These are phyloP conservation scores for Candida argentea DNA, from an alignment of 805 yeast species.

Conservation along the genomic window DNA sequence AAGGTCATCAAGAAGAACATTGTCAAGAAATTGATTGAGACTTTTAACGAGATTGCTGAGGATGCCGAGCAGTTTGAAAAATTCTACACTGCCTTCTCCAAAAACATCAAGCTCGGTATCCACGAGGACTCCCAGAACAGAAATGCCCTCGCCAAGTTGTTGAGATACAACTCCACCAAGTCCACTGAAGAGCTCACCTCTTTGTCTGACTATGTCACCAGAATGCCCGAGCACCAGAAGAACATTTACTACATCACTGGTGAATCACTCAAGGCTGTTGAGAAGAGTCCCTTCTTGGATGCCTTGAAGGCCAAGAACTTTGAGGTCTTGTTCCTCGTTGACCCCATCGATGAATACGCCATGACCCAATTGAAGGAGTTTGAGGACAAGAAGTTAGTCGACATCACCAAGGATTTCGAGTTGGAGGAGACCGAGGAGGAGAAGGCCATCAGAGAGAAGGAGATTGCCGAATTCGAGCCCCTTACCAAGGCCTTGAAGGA, in stretches of 20 bases:
- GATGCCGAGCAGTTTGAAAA: conserved; percentile 97
- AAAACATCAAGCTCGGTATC: conserved; percentile 97
- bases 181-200: conserved; percentile 91
- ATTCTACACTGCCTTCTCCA: conserved; percentile 95
- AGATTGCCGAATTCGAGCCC: conserved; percentile 83
- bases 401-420: conserved; percentile 98
- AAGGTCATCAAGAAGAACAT: conserved; percentile 99
- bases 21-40: conserved; percentile 95
- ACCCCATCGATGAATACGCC: conserved; percentile 99
- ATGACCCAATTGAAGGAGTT: conserved; percentile 98
- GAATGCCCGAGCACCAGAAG: conserved; percentile 99
- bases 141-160: conserved; percentile 84
- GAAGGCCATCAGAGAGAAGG: conserved; percentile 89
- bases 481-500: conserved; percentile 95
- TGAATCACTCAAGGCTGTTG: conserved; percentile 95
- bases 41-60: conserved; percentile 98
- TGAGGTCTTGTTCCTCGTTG: conserved; percentile 95
- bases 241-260: conserved; percentile 99
- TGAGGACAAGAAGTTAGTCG: conserved; percentile 98
- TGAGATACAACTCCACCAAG: conserved; percentile 96
- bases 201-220: conserved; percentile 91
- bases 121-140: conserved; percentile 99
- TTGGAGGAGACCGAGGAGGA: conserved; percentile 98
- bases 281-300: conserved; percentile 98
- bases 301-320: conserved; percentile 97